A percentile compares a stretch with the other conserved stretches of the same genome.
Evolutionary conservation across 2,329 filamentous ascomycete species (phyloP).

Genomic region (Conoideocrella luteorostrata): DNA sequence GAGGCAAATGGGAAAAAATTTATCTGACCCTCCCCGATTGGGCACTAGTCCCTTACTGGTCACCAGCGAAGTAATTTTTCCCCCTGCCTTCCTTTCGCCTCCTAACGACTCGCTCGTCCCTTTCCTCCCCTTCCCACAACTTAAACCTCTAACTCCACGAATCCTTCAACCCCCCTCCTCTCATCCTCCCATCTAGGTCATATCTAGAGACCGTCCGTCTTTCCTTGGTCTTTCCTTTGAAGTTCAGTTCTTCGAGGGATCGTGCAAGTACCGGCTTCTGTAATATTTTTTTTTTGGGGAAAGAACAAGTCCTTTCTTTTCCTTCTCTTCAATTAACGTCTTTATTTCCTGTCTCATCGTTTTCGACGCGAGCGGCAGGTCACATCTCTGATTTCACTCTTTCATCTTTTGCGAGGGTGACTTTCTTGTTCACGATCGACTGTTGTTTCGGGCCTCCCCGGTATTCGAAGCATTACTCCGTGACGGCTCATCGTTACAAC

Average conservation of each 20-base stretch:
- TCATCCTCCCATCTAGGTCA: conserved; percentile 21
- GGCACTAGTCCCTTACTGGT: conserved; percentile 25
- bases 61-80: conserved; percentile 28
- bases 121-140: conserved; percentile 28
- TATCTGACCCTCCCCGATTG: conserved; percentile 10
- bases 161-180: conserved; percentile 24
- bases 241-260: conserved; percentile 36
- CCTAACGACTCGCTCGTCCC: conserved; percentile 14
- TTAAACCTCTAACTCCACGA: conserved; percentile 22
- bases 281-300: conserved; percentile 26
- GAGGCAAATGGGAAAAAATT: conserved; percentile 9
- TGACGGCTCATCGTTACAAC: neutral
- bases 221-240: conserved; percentile 42
- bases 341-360: conserved; percentile 26
- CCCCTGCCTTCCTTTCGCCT: conserved; percentile 26
- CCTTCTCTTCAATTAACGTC: conserved; percentile 12
- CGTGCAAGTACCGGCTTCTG: conserved; percentile 26
- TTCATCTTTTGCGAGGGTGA: conserved; percentile 24
- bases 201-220: conserved; percentile 26
- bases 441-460: neutral
- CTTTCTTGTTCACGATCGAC: conserved; percentile 14
- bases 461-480: neutral
- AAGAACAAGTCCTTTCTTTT: conserved; percentile 28
- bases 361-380: conserved; percentile 15
- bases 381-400: conserved; percentile 20